Evolutionary conservation across 2,329 filamentous ascomycete species (phyloP), one percentile per base, ranked within the genome.

Genomic region (Exophiala alcalophila): DNA sequence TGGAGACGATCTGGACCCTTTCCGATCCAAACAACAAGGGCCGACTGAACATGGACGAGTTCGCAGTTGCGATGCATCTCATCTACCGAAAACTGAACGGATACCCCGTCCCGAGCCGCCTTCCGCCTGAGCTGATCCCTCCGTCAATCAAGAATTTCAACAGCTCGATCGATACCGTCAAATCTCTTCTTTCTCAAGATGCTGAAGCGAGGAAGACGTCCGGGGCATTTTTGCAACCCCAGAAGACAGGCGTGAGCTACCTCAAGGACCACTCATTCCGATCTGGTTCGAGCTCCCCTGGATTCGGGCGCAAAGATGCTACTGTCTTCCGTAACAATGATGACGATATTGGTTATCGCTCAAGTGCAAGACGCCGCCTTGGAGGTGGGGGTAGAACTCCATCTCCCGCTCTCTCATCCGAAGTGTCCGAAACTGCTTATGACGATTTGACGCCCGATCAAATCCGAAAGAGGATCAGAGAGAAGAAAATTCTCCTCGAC

Each of bases 291-390:
- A 75, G 74, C 24, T 76, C 76, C 2, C 68, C 74, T 34, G 72
- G 72, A 30, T 70, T 70, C 30, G 78, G 77, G 25, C 84, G 90
- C 34, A 97, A 97, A 64, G 92, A 98, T 68, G 92, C 86, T 2
- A 98, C 92, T 0, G 85, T 97, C 3, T 98, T 91, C 68, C 91
- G 94, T 61, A 96, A 97, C 61, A 92, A 97, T 54, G 89, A 95
- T 57, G 88, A 95, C 55, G 84, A 89, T 47, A 79, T 94, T 57
- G 89, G 88, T 4, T 98, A 98, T 61, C 84, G 84, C 56, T 97
- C 92, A 9, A 96, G 90, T 63, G 92, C 92, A 40, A 86, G 92
- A 52, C 86, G 90, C 52, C 81, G 92, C 54, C 69, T 94, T 42
- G 87, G 86, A 27, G 74, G 74, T 35, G 82, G 79, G 47, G 72